phyloP scores from a whole-genome alignment of 2,329 filamentous ascomycete species.

The Diaporthe longicolla region DNA sequence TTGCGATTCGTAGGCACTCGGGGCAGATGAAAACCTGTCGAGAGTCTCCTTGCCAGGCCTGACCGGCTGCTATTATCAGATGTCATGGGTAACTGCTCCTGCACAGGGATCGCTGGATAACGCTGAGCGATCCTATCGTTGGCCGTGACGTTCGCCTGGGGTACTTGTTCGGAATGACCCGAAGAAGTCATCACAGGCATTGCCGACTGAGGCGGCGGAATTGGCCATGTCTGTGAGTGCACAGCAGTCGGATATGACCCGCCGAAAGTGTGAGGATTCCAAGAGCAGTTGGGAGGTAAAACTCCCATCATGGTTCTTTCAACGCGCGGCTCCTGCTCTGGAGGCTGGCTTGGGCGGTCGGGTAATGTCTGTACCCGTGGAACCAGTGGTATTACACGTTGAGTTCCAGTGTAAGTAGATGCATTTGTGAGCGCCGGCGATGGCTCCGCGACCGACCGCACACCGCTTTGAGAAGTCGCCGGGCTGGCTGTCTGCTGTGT shows the following conservation, averaged over 20 bases:
- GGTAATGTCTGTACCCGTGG: conserved; percentile 44
- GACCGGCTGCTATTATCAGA: conserved; percentile 55
- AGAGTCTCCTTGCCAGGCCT: conserved; percentile 57
- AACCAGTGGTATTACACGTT: conserved; percentile 42
- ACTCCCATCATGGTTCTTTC: conserved; percentile 28
- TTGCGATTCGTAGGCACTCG: conserved; percentile 55
- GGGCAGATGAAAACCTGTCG: conserved; percentile 59
- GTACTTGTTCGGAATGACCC: conserved; percentile 60
- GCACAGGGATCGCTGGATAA: conserved; percentile 56
- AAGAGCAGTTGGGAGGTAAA: conserved; percentile 40
- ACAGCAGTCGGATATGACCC: conserved; percentile 47
- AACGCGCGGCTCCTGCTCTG: conserved; percentile 42
- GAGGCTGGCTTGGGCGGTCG: conserved; percentile 43
- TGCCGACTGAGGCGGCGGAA: conserved; percentile 47
- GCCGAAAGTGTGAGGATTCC: conserved; percentile 44
- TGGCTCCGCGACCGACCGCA: conserved; percentile 30
- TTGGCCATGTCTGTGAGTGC: conserved; percentile 64
- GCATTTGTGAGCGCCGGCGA: conserved; percentile 34
- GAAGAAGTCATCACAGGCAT: conserved; percentile 43
- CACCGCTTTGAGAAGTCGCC: conserved; percentile 5
- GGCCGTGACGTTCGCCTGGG: conserved; percentile 51
- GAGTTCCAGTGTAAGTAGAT: conserved; percentile 42
- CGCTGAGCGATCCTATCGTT: conserved; percentile 53
- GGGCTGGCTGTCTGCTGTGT: conserved; percentile 41
- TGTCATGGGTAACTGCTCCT: conserved; percentile 57